These are phyloP conservation scores for Annulohypoxylon nitens DNA, from an alignment of 495 filamentous ascomycete genomes.

Conservation along the genomic window DNA sequence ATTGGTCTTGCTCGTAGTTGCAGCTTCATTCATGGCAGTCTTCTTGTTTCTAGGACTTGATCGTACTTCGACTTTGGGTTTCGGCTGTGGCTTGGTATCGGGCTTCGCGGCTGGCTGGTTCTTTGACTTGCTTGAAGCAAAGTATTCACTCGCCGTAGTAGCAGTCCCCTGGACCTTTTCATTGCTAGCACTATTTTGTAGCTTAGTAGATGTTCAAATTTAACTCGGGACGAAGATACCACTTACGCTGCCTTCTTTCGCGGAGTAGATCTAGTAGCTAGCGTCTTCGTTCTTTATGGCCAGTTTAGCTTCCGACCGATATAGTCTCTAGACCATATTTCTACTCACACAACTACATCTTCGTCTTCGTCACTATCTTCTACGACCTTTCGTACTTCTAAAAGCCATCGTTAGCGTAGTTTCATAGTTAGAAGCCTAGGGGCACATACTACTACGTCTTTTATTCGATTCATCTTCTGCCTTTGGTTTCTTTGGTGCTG, in stretches of 20 bases:
- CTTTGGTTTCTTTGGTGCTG: conserved; percentile 63
- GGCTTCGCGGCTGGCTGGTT: conserved; percentile 53
- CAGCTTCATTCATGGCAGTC: conserved; percentile 39
- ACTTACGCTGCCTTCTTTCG: conserved; percentile 61
- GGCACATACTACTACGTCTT: conserved; percentile 43
- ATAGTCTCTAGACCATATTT: not conserved
- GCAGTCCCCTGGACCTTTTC: conserved; percentile 58
- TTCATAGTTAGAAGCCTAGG: not conserved
- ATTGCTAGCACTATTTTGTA: conserved; percentile 36
- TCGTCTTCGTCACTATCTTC: conserved; percentile 84
- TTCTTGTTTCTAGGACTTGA: conserved; percentile 59
- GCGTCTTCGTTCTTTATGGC: conserved; percentile 55
- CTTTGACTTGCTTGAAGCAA: conserved; percentile 60
- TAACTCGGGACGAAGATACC: not conserved
- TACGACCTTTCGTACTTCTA: conserved; percentile 77
- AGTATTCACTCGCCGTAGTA: conserved; percentile 64
- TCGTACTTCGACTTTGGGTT: conserved; percentile 52
- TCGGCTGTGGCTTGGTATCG: conserved; percentile 48
- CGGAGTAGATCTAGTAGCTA: conserved; percentile 53
- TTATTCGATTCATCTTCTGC: conserved; percentile 58
- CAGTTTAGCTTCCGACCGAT: conserved; percentile 16
- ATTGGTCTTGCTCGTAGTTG: conserved; percentile 42
- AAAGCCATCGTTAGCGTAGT: conserved; percentile 40
- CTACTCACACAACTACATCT: conserved; percentile 56
- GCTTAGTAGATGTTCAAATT: not conserved